Conservation (phyloP, 1,139 yeast genomes). For the Wickerhamomyces sp. region DNA sequence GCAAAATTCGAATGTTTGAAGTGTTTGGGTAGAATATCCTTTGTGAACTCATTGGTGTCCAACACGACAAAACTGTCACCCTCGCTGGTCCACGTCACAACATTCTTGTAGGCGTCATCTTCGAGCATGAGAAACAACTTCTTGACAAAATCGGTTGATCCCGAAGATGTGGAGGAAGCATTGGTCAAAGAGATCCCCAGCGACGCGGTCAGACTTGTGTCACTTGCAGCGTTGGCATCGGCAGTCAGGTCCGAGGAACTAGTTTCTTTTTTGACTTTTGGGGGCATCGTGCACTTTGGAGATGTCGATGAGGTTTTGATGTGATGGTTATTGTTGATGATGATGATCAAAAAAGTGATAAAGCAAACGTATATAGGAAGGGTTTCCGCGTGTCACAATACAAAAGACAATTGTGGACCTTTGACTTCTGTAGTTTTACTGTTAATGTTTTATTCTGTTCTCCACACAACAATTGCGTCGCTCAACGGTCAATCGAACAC, state of each 20-base stretch:
- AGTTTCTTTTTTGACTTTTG: conserved; percentile 12
- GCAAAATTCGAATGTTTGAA: conserved; percentile 94
- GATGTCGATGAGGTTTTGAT: background rate
- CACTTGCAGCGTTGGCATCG: conserved; percentile 3
- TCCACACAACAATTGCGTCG: too few species aligned
- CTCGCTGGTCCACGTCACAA: conserved; percentile 76
- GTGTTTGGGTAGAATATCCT: conserved; percentile 78
- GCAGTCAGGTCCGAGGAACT: conserved; percentile 4
- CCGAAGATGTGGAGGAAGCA: conserved; percentile 26
- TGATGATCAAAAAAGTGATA: too few species aligned
- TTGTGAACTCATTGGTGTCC: conserved; percentile 87
- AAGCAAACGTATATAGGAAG: too few species aligned
- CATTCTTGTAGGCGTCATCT: conserved; percentile 62
- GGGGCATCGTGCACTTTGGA: conserved; percentile 9
- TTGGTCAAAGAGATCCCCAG: conserved; percentile 21
- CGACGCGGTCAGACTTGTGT: conserved; percentile 12
- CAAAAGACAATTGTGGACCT: too few species aligned
- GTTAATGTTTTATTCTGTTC: too few species aligned
- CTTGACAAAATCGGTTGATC: conserved; percentile 71
- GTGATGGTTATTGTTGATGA: background rate
- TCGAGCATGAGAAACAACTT: conserved; percentile 81
- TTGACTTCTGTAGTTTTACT: too few species aligned
- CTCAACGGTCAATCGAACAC: too few species aligned
- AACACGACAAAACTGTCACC: conserved; percentile 88
- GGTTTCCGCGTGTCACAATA: too few species aligned